phyloP scores from a whole-genome alignment of 768 basidiomycete genomes.

The Boletus barrowsii region DNA sequence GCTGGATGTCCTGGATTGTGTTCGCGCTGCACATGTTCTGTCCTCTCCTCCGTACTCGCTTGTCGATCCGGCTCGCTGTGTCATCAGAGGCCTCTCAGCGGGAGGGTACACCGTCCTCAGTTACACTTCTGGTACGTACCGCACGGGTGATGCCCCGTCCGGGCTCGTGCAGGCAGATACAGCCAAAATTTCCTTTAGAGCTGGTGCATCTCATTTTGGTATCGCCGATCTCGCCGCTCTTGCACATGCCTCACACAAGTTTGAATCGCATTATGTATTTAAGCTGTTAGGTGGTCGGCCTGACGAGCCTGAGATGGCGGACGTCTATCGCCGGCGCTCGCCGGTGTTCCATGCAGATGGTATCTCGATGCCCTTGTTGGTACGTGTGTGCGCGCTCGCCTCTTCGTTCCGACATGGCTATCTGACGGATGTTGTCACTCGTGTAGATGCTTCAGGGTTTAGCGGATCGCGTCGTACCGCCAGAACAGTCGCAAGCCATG shows the following conservation, averaged over 20 bases:
- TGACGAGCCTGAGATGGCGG: not conserved
- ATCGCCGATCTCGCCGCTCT: not conserved
- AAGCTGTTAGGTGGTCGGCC: not conserved
- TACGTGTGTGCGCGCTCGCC: not conserved
- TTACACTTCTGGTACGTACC: not conserved
- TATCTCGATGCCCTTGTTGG: not conserved
- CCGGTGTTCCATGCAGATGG: not conserved
- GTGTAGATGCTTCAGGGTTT: slow-evolving; percentile 1
- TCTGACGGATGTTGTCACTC: not conserved
- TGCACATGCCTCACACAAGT: not conserved
- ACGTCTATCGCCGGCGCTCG: not conserved
- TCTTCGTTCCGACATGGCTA: not conserved
- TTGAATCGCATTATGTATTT: slow-evolving; percentile 1
- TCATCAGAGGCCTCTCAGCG: not conserved
- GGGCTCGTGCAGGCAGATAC: not conserved
- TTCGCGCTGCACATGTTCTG: not conserved
- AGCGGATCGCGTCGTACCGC: not conserved
- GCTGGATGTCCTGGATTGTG: slow-evolving; percentile 1
- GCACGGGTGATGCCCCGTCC: not conserved
- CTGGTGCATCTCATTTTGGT: not conserved
- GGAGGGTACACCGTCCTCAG: slow-evolving; percentile 3
- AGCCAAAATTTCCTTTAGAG: not conserved
- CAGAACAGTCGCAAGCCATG: slow-evolving; percentile 2
- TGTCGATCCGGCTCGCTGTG: not conserved
- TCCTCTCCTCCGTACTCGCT: not conserved